A percentile compares a stretch with the other conserved stretches of the same genome.
These are phyloP conservation scores for Metschnikowia henanensis DNA, from an alignment of 805 yeast species.

Conservation along the genomic window DNA sequence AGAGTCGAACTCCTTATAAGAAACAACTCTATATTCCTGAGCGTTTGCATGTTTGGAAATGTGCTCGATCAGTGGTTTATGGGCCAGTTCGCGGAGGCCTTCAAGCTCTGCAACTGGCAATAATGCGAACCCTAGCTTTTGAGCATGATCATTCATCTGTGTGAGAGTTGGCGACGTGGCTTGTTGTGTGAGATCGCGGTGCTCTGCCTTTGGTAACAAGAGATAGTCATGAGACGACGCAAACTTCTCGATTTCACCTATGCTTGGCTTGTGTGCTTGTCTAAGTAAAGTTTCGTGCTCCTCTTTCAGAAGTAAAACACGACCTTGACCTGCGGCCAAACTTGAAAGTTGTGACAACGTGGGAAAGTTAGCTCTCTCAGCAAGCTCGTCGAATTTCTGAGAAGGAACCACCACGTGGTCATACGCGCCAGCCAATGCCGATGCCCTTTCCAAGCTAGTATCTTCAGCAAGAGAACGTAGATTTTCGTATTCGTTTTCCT, in stretches of 20 bases:
- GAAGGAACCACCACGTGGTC: constrained; percentile 30
- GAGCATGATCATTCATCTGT: constrained; percentile 11
- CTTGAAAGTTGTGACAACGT: constrained; percentile 20
- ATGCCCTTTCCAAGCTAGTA: constrained; percentile 4
- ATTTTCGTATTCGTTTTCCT: constrained; percentile 6
- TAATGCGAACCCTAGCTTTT: background rate
- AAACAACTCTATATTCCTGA: constrained; percentile 5
- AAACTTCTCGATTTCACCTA: constrained; percentile 16
- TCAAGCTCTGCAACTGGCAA: constrained; percentile 8
- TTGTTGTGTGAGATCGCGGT: constrained; percentile 5
- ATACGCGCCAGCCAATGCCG: constrained; percentile 31
- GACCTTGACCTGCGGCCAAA: constrained; percentile 17
- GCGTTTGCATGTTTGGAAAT: constrained; percentile 3
- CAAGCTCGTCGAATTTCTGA: constrained; percentile 25
- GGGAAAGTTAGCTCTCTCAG: constrained; percentile 16
- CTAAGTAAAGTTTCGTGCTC: constrained; percentile 11
- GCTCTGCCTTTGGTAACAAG: constrained; percentile 13
- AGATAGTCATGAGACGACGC: constrained; percentile 15
- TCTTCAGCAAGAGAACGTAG: constrained; percentile 1
- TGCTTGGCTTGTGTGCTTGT: constrained; percentile 19
- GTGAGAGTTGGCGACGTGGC: constrained; percentile 8
- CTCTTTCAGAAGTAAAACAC: constrained; percentile 12
- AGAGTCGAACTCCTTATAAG: constrained; percentile 2
- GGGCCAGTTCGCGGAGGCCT: constrained; percentile 5
- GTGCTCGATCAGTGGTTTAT: constrained; percentile 15